Evolutionary conservation across 2,329 filamentous ascomycete genomes (phyloP).

Genomic region (Cercospora citrullina): DNA sequence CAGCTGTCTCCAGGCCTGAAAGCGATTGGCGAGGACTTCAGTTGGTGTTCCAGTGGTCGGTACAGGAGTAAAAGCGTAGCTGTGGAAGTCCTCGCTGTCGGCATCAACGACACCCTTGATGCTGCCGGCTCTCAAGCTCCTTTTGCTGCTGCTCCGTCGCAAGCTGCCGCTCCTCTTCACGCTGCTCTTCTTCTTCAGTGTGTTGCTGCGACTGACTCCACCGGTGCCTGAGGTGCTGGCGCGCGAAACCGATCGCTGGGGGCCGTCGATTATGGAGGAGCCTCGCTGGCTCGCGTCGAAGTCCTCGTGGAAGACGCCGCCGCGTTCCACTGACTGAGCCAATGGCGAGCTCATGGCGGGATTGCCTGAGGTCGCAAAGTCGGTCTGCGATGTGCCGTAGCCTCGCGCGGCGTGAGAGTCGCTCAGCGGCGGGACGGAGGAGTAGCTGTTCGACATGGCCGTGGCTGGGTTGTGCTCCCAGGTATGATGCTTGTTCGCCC

Average conservation of each 20-base stretch:
- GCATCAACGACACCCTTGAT: conserved; percentile 68
- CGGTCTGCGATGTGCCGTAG: conserved; percentile 27
- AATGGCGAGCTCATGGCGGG: conserved; percentile 40
- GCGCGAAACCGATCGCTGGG: conserved; percentile 64
- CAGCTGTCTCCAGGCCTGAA: conserved; percentile 94
- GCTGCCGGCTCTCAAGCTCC: conserved; percentile 81
- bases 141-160: conserved; percentile 75
- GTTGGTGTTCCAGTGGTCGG: conserved; percentile 86
- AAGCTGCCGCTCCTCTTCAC: conserved; percentile 72
- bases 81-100: conserved; percentile 70
- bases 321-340: conserved; percentile 39
- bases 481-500: neutral
- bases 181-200: conserved; percentile 85
- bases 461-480: conserved; percentile 1
- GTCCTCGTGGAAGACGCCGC: conserved; percentile 50
- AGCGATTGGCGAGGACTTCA: conserved; percentile 80
- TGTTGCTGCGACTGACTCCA: conserved; percentile 63
- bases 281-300: conserved; percentile 70
- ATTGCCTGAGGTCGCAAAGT: conserved; percentile 43
- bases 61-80: conserved; percentile 85
- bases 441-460: conserved; percentile 2
- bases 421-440: conserved; percentile 1
- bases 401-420: conserved; percentile 10
- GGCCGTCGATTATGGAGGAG: conserved; percentile 59
- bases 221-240: conserved; percentile 46